A percentile compares a stretch with the other conserved stretches of the same genome.
Evolutionary conservation across 441 rosid species (phyloP).

Genomic region (Kokia cookei): DNA sequence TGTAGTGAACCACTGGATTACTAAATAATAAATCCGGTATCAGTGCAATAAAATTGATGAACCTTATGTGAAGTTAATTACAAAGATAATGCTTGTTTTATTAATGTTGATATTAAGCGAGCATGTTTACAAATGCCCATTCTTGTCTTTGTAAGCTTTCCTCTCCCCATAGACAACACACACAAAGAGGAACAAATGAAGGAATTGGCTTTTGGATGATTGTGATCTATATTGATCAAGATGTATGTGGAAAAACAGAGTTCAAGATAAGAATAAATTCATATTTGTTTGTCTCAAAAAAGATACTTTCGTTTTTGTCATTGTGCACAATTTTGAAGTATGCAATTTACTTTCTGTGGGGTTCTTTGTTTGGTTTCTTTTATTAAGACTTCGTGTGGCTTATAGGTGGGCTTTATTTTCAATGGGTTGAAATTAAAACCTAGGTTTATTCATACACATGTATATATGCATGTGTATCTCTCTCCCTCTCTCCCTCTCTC

Average conservation of each 20-base stretch:
- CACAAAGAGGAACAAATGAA: neutral
- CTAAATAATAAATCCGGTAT: neutral
- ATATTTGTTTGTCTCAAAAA: neutral
- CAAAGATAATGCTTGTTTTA: neutral
- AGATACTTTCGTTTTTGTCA: neutral
- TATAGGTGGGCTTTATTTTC: neutral
- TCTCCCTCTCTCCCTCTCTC: too few relatives aligned
- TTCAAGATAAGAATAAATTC: neutral
- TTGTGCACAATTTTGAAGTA: neutral
- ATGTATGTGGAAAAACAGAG: neutral
- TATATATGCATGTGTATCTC: neutral
- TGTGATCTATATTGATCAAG: neutral
- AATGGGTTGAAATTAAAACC: neutral
- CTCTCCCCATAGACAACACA: neutral
- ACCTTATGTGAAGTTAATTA: neutral
- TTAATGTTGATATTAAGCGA: neutral
- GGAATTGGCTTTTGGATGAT: neutral
- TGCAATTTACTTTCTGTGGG: neutral
- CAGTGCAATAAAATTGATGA: neutral
- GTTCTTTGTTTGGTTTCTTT: neutral
- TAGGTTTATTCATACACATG: neutral
- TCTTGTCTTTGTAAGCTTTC: neutral
- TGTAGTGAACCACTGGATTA: neutral
- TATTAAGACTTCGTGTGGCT: neutral
- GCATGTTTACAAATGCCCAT: neutral